These are phyloP conservation scores for Corchorus olitorius DNA, from an alignment of 345 rosid species.

Conservation along the genomic window DNA sequence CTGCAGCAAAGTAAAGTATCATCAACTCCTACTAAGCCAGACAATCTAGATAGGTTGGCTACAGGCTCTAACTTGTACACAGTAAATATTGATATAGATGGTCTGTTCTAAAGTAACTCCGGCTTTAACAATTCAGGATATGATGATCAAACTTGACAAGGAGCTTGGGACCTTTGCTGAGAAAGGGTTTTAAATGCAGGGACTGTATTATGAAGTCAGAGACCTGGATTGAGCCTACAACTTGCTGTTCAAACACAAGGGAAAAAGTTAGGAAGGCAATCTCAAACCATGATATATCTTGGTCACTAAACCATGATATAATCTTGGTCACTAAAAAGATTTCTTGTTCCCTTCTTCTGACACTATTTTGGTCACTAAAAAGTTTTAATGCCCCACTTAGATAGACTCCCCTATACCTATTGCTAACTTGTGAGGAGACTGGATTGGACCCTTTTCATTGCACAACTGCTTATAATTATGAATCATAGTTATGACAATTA, in stretches of 20 bases:
- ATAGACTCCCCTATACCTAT: neutral
- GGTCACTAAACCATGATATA: neutral
- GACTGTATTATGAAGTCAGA: neutral
- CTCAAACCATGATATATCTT: neutral
- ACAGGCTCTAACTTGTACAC: neutral
- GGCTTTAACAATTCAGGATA: slow-evolving; percentile 1
- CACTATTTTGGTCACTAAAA: neutral
- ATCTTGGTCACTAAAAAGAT: neutral
- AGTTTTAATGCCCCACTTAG: neutral
- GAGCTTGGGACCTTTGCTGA: neutral
- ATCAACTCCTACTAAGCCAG: neutral
- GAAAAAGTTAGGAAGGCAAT: neutral
- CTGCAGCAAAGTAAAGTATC: slow-evolving; percentile 6
- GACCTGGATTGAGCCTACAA: neutral
- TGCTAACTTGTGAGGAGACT: neutral
- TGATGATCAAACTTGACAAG: neutral
- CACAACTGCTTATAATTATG: neutral
- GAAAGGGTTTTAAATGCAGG: neutral
- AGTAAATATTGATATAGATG: neutral
- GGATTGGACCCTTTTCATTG: neutral
- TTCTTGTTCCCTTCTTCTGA: too few relatives aligned
- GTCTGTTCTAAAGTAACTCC: neutral
- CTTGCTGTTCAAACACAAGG: neutral
- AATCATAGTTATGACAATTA: neutral
- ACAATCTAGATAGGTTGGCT: neutral